phyloP scores from a whole-genome alignment of 805 yeast genomes.

The Limtongozyma cylindracea region DNA sequence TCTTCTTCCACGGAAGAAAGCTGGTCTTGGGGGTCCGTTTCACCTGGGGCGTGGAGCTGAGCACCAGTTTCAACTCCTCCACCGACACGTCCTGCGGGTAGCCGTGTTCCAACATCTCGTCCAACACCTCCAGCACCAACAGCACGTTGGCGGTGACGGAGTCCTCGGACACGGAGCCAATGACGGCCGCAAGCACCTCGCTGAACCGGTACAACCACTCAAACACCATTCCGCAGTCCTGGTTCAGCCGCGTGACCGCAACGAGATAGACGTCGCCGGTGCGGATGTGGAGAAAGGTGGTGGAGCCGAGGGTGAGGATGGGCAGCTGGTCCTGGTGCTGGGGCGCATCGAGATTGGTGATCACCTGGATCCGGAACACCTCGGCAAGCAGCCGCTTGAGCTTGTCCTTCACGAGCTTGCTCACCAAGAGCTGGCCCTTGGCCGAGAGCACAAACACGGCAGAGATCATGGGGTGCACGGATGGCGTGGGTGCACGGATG shows the following conservation, averaged over 20 bases:
- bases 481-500: too few species aligned
- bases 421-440: conserved; percentile 65
- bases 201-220: conserved; percentile 40
- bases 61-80: too few species aligned
- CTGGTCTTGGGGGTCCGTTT: too few species aligned
- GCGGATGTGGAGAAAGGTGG: conserved; percentile 64
- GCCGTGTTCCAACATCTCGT: conserved; percentile 57
- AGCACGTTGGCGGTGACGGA: conserved; percentile 40
- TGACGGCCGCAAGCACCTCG: conserved; percentile 21
- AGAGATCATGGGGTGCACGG: conserved; percentile 37
- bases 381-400: conserved; percentile 62
- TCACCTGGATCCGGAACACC: conserved; percentile 81
- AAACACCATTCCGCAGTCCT: conserved; percentile 56
- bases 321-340: conserved; percentile 10
- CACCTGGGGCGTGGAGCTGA: too few species aligned
- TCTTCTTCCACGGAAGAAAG: too few species aligned
- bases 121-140: conserved; percentile 50
- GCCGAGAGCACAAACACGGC: conserved; percentile 59
- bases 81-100: conserved; percentile 72
- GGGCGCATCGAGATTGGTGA: conserved; percentile 25
- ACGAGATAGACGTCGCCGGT: conserved; percentile 48
- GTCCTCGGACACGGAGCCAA: conserved; percentile 11
- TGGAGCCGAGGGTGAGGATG: conserved; percentile 65
- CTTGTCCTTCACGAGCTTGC: conserved; percentile 49
- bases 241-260: conserved; percentile 74